Evolutionary conservation across 106 monocot species (phyloP).

Genomic region (Dioscorea zingiberensis): DNA sequence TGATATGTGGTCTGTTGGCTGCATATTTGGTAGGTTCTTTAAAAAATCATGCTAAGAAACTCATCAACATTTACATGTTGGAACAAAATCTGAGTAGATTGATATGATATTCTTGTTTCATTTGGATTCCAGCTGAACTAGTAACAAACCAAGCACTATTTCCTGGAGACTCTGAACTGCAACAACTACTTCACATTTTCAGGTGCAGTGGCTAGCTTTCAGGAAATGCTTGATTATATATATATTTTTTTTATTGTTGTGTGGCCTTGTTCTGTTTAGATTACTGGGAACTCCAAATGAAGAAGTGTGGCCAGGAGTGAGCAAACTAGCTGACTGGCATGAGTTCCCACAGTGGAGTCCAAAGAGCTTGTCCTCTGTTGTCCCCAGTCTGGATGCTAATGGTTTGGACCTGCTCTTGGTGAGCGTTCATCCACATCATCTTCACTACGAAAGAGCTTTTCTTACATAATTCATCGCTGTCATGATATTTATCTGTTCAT

Average conservation of each 20-base stretch:
- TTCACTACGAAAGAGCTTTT: not conserved
- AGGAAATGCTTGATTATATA: not conserved
- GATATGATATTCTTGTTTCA: not conserved
- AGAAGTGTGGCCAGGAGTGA: slow-evolving; percentile 77
- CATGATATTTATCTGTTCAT: too few species aligned
- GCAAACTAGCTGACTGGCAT: slow-evolving; percentile 87
- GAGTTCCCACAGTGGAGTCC: slow-evolving; percentile 90
- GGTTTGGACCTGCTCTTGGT: slow-evolving; percentile 82
- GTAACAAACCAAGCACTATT: slow-evolving; percentile 80
- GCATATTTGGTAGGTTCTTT: slow-evolving; percentile 52
- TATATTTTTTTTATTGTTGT: not conserved
- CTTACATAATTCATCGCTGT: too few species aligned
- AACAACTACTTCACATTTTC: slow-evolving; percentile 94
- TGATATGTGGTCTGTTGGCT: slow-evolving; percentile 84
- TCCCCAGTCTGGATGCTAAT: slow-evolving; percentile 52
- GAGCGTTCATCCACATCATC: not conserved
- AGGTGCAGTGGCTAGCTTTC: slow-evolving; percentile 15
- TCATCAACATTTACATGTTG: not conserved
- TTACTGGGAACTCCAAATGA: slow-evolving; percentile 90
- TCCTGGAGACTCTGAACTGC: slow-evolving; percentile 90
- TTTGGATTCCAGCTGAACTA: slow-evolving; percentile 56
- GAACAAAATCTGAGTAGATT: not conserved
- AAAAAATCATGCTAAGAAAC: not conserved
- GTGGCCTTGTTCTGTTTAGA: slow-evolving; percentile 20
- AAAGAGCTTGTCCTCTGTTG: slow-evolving; percentile 33